Evolutionary conservation across 768 basidiomycete genomes (phyloP).

Genomic region (Tulasnella sp.): DNA sequence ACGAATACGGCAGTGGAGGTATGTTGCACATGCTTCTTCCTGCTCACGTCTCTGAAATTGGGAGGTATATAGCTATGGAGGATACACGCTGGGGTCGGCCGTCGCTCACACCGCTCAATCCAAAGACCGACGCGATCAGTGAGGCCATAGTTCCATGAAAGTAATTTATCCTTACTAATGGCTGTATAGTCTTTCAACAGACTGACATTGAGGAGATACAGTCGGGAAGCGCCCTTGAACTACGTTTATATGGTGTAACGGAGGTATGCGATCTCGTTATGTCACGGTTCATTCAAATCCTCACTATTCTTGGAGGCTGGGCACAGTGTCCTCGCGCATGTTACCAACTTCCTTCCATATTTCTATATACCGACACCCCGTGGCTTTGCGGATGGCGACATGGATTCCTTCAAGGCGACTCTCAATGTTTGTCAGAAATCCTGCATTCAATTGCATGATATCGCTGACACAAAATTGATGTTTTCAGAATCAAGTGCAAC

Average conservation of each 20-base stretch:
- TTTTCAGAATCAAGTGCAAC: conserved; percentile 19
- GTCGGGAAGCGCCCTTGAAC: conserved; percentile 36
- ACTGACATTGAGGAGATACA: conserved; percentile 76
- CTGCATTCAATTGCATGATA: too few species aligned
- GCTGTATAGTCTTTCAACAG: conserved; percentile 75
- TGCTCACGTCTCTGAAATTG: background rate
- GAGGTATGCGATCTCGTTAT: conserved; percentile 37
- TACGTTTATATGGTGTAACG: conserved; percentile 84
- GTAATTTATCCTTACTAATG: background rate
- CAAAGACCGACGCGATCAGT: conserved; percentile 59
- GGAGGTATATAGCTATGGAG: conserved; percentile 27
- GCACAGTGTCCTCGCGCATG: conserved; percentile 76
- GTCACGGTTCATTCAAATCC: background rate
- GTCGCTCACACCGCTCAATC: conserved; percentile 40
- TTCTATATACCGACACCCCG: conserved; percentile 84
- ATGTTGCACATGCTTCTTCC: conserved; percentile 20
- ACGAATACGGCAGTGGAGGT: conserved; percentile 39
- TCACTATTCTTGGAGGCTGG: conserved; percentile 42
- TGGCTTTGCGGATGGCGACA: conserved; percentile 62
- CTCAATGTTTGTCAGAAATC: conserved; percentile 51
- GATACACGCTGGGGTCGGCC: conserved; percentile 60
- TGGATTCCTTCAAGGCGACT: conserved; percentile 49
- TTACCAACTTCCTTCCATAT: conserved; percentile 80
- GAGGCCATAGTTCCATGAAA: conserved; percentile 20
- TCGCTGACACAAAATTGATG: background rate